Percentiles rank a stretch among this genome's conserved stretches.
Evolutionary conservation across 2,329 filamentous ascomycete genomes (phyloP).

Genomic region (Rugonectria rugulosa): DNA sequence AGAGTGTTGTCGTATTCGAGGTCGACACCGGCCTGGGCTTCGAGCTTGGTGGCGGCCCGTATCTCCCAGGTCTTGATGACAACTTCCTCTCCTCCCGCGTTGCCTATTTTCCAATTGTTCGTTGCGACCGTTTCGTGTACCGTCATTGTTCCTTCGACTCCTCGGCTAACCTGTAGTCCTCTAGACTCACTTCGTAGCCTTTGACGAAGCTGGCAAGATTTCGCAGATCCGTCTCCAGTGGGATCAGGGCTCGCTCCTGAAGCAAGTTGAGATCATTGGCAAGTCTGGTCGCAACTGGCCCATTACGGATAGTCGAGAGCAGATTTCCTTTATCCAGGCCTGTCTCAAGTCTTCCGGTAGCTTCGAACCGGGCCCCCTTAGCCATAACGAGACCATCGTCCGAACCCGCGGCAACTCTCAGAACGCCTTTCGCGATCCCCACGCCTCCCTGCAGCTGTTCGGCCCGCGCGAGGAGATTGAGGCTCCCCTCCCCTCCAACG

Average conservation of each 20-base stretch:
- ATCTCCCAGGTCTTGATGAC: slow-evolving; percentile 89
- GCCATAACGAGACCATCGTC: slow-evolving; percentile 47
- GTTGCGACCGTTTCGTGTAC: slow-evolving; percentile 44
- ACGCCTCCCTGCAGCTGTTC: slow-evolving; percentile 79
- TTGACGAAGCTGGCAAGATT: slow-evolving; percentile 80
- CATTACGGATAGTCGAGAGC: slow-evolving; percentile 85
- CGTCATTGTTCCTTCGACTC: not conserved
- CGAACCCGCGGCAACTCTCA: slow-evolving; percentile 61
- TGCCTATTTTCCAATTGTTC: slow-evolving; percentile 82
- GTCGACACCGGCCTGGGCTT: slow-evolving; percentile 87
- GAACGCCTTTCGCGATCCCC: slow-evolving; percentile 67
- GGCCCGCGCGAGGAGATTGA: slow-evolving; percentile 71
- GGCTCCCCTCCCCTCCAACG: slow-evolving; percentile 52
- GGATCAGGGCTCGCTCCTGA: slow-evolving; percentile 94
- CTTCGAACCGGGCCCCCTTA: slow-evolving; percentile 41
- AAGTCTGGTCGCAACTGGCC: slow-evolving; percentile 93
- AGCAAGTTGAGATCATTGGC: slow-evolving; percentile 93
- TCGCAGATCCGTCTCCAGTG: slow-evolving; percentile 87
- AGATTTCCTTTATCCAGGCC: slow-evolving; percentile 76
- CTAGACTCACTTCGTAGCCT: slow-evolving; percentile 88
- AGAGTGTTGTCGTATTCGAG: slow-evolving; percentile 79
- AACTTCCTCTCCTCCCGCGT: slow-evolving; percentile 89
- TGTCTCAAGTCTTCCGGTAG: slow-evolving; percentile 61
- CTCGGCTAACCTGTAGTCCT: slow-evolving; percentile 18
- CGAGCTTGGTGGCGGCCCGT: slow-evolving; percentile 79